Conservation (phyloP, 169 alveolate species). For the Plasmodium chabaudi region DNA sequence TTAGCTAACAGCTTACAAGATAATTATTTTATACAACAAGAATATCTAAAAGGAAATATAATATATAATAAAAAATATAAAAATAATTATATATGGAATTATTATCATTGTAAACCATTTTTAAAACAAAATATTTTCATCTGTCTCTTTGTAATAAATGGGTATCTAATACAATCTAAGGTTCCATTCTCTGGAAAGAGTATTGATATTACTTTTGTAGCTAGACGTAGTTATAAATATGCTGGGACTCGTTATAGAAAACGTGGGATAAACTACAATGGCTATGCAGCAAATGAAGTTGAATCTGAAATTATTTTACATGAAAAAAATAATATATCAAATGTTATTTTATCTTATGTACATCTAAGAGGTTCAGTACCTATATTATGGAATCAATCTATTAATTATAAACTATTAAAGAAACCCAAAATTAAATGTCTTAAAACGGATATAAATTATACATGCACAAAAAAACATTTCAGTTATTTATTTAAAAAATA, state of each 20-base stretch:
- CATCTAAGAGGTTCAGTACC: slow-evolving; percentile 98
- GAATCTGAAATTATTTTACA: slow-evolving; percentile 95
- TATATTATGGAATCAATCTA: slow-evolving; percentile 92
- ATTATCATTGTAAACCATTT: slow-evolving; percentile 67
- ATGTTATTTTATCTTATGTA: slow-evolving; percentile 89
- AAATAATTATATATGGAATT: slow-evolving; percentile 80
- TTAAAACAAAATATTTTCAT: slow-evolving; percentile 25
- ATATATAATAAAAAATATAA: slow-evolving; percentile 58
- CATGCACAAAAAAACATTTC: slow-evolving; percentile 77
- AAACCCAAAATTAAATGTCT: slow-evolving; percentile 84
- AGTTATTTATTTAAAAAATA: slow-evolving; percentile 47
- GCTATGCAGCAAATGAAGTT: slow-evolving; percentile 94
- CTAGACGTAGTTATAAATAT: slow-evolving; percentile 94
- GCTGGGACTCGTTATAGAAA: slow-evolving; percentile 96
- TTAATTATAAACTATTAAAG: slow-evolving; percentile 74
- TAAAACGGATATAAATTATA: slow-evolving; percentile 88
- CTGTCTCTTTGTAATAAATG: slow-evolving; percentile 78
- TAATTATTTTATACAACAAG: slow-evolving; percentile 46
- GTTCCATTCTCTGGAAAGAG: slow-evolving; percentile 74
- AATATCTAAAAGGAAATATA: slow-evolving; percentile 36
- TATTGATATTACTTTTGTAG: slow-evolving; percentile 84
- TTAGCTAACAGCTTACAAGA: slow-evolving; percentile 77
- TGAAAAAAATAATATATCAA: slow-evolving; percentile 77
- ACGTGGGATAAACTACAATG: slow-evolving; percentile 94
- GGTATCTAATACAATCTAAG: slow-evolving; percentile 78